Percentiles rank a stretch among this genome's conserved stretches.
These are phyloP conservation scores for Casuarina equisetifolia DNA, from an alignment of 306 rosid species.

Conservation along the genomic window DNA sequence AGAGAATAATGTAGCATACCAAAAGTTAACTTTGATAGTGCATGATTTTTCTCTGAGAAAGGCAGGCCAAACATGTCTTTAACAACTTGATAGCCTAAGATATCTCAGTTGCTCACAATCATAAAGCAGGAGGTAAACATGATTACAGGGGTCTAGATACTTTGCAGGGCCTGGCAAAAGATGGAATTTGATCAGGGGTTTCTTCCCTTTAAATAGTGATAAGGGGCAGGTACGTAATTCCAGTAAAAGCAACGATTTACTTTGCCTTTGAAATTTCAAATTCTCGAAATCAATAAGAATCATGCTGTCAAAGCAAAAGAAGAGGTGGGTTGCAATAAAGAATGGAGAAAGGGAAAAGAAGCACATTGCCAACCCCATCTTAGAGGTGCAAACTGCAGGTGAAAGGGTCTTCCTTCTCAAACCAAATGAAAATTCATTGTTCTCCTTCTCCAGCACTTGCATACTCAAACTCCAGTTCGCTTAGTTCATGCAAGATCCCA, in stretches of 20 bases:
- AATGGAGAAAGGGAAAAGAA: conserved; percentile 50
- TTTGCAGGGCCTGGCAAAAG: conserved; percentile 31
- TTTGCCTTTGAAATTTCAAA: conserved; percentile 58
- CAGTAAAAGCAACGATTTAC: conserved; percentile 47
- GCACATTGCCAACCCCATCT: conserved; percentile 55
- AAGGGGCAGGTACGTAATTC: conserved; percentile 44
- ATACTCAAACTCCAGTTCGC: conserved; percentile 32
- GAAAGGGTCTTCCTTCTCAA: conserved; percentile 35
- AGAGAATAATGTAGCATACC: background rate
- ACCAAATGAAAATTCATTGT: conserved; percentile 70
- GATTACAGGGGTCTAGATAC: conserved; percentile 35
- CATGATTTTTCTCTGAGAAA: conserved; percentile 42
- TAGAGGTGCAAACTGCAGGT: conserved; percentile 26
- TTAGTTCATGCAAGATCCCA: conserved; percentile 92
- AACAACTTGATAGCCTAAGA: conserved; percentile 35
- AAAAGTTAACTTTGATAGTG: conserved; percentile 18
- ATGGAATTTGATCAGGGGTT: conserved; percentile 31
- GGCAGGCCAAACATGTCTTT: conserved; percentile 67
- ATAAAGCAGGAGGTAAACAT: conserved; percentile 40
- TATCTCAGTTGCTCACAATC: conserved; percentile 48
- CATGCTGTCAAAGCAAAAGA: conserved; percentile 73
- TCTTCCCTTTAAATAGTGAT: conserved; percentile 27
- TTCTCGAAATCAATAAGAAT: conserved; percentile 36
- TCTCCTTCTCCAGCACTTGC: conserved; percentile 51
- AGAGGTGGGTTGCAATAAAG: conserved; percentile 52